Evolutionary conservation across 805 yeast species (phyloP), one percentile per base, ranked within the genome.

Genomic region (Monosporozyma servazzii): DNA sequence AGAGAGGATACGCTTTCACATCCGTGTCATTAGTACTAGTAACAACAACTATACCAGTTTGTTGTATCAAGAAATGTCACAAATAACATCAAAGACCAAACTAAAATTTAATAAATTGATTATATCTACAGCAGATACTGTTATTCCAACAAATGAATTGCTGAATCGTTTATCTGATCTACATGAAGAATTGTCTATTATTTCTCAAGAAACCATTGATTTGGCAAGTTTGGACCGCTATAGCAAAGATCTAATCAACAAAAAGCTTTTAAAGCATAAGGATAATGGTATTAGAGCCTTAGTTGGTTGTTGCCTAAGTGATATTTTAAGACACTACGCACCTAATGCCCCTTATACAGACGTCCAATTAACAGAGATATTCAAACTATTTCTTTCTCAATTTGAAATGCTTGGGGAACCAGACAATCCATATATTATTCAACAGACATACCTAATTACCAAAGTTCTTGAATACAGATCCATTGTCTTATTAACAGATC

Each of bases 311-410:
- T 82, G 93, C 55, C 55, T 88, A 7, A 75, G 88, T 5, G 96
- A 89, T 63, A 72, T 90, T 9, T 67, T 89, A 42, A 73, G 96
- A 52, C 65, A 90, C 15, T 84, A 76, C 60, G 96, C 96, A 0
- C 96, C 96, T 0, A 87, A 89, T 63, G 95, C 96, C 6, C 96
- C 97, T 3, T 89, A 77, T 66, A 79, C 85, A 1, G 80, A 81
- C 23, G 55, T 70, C 1, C 82, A 84, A 56, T 71, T 89, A 39
- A 71, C 80, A 0, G 81, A 73, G 3, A 76, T 88, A 18, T 88
- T 89, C 70, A 78, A 75, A 56, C 72, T 86, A 7, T 79, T 88
- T 59, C 75, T 84, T 54, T 64, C 69, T 27, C 89, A 86, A 62
- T 78, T 90, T 56, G 73, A 73, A 50, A 75, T 73, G 46, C 66